A percentile compares a stretch with the other conserved stretches of the same genome.
Evolutionary conservation across 345 rosid genomes (phyloP).

Genomic region (Clarkia xantiana): DNA sequence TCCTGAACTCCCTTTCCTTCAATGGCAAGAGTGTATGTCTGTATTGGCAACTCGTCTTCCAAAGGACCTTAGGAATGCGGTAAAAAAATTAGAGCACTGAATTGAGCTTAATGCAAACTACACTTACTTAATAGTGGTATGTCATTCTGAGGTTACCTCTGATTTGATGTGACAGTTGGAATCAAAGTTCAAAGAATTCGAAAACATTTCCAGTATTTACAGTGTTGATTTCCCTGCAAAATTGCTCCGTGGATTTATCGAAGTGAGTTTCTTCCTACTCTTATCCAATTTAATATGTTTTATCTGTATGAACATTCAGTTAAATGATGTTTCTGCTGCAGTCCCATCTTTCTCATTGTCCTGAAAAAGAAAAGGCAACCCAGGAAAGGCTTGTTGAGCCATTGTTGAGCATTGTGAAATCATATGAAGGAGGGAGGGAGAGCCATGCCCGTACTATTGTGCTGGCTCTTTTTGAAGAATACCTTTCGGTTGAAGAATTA

Average conservation of each 20-base stretch:
- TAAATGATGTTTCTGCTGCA: constrained; percentile 23
- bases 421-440: constrained; percentile 98
- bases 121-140: neutral
- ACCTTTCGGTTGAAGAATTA: constrained; percentile 85
- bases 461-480: constrained; percentile 89
- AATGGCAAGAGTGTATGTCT: constrained; percentile 95
- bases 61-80: constrained; percentile 77
- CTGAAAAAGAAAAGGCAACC: constrained; percentile 75
- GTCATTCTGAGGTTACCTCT: neutral
- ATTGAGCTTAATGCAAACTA: neutral
- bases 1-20: constrained; percentile 97
- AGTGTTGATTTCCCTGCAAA: constrained; percentile 92
- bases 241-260: constrained; percentile 56
- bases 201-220: constrained; percentile 39
- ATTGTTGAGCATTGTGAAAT: constrained; percentile 77
- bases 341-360: constrained; percentile 59
- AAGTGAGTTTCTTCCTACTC: constrained; percentile 33
- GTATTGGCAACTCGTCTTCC: constrained; percentile 89
- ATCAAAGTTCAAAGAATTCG: constrained; percentile 58
- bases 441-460: constrained; percentile 94
- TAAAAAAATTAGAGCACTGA: constrained; percentile 13
- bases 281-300: constrained; percentile 1
- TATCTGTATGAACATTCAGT: neutral
- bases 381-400: constrained; percentile 98
- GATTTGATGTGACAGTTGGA: constrained; percentile 52